Base-by-base conservation (phyloP, 1,139 yeast genomes). In the Nakaseomyces bracarensis region DNA sequence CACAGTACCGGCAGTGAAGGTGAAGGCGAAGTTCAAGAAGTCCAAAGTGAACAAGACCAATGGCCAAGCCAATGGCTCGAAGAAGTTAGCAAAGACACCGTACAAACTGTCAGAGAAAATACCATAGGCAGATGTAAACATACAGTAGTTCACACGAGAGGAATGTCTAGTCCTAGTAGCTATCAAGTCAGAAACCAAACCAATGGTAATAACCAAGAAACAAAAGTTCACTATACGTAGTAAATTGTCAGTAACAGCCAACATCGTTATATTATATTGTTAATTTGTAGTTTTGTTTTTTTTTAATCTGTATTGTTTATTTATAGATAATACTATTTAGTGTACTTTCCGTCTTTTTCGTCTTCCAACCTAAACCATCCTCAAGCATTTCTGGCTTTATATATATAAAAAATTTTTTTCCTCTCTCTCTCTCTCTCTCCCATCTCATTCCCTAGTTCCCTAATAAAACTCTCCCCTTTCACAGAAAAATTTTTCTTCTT, bases 1-100 rank as follows among this genome's bases (percentile, higher is more conserved):
- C 43, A 96, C 95, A 46, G 95, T 77, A 54, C 91, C 97, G 52
- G 85, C 97, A 43, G 97, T 80, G 66, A 91, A 85, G 46, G 95
- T 79, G 77, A 91, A 89, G 52, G 87, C 84, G 60, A 81, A 69
- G 76, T 87, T 86, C 67, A 91, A 72, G 67, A 86, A 80, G 73
- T 91, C 98, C 60, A 85, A 69, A 45, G 70, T 57, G 44, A 82
- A 77, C 63, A 85, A 68, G 52, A 87, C 66, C 45, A 85, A 67
- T 54, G 97, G 97, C 82, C 94, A 84, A 40, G 95, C 95, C 51
- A 89, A 72, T 53, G 81, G 78, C 47, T 80, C 79, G 54, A 86
- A 60, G 54, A 89, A 78, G 70, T 77, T 81, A 41, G 96, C 95
- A 46, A 76, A 66, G 15, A 83, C 55, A 48, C 95, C 95, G 63